Evolutionary conservation across 306 rosid species (phyloP), one percentile per base, ranked within the genome.

Genomic region (Ormosia semicastrata): DNA sequence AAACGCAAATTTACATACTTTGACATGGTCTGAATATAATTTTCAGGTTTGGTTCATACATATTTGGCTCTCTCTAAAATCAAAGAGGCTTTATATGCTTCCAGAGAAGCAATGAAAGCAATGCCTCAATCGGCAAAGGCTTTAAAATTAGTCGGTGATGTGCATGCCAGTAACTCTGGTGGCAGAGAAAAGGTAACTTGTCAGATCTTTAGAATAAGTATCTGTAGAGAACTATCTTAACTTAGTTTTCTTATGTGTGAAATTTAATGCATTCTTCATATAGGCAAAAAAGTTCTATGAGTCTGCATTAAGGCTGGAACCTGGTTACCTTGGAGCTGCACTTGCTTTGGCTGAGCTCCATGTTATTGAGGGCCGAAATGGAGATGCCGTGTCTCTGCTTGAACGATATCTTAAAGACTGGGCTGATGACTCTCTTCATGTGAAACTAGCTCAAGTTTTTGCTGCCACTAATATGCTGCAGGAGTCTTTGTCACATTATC

Each of bases 91-190:
- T 81, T 96, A 68, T 91, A 96, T 89, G 97, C 98, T 71, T 86
- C 99, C 6, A 90, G 99, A 90, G 99, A 93, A 87, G 99, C 99
- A 54, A 94, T 96, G 99, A 96, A 92, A 84, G 97, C 98, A 85
- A 96, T 94, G 97, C 99, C 99, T 83, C 98, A 96, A 78, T 96
- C 98, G 1, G 99, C 99, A 14, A 96, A 94, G 93, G 98, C 99
- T 66, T 88, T 94, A 75, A 96, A 96, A 87, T 84, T 96, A 82
- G 98, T 96, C 41, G 99, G 98, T 62, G 99, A 96, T 83, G 99
- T 92, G 54, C 98, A 96, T 84, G 99, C 95, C 24, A 94, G 93
- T 89, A 96, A 90, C 84, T 85, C 97, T 9, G 67, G 92, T 80
- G 99, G 99, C 88, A 91, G 98, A 87, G 98, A 96, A 87, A 93